phyloP scores from a whole-genome alignment of 2,329 filamentous ascomycete genomes.

The Pseudogymnoascus sp. region DNA sequence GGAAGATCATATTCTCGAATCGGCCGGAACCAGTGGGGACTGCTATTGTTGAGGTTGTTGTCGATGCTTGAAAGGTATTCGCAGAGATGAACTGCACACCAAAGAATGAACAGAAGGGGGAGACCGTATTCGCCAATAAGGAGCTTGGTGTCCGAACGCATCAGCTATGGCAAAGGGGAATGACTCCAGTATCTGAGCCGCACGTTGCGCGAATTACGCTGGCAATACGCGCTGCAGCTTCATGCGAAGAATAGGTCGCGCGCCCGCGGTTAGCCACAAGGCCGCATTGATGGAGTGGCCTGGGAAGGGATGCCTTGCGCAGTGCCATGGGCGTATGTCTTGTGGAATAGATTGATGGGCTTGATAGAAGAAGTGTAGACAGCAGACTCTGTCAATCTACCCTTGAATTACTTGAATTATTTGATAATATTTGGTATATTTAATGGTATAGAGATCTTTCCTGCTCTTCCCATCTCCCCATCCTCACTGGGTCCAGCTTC shows the following conservation, averaged over 20 bases:
- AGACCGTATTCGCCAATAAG: background rate
- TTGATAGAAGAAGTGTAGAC: background rate
- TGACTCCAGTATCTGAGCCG: background rate
- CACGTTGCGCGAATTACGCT: background rate
- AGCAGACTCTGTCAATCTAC: background rate
- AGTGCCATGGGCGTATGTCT: background rate
- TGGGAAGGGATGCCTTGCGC: background rate
- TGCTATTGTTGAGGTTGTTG: background rate
- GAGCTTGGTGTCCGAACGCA: background rate
- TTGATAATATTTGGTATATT: constrained; percentile 3
- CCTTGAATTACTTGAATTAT: background rate
- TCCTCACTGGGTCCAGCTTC: constrained; percentile 27
- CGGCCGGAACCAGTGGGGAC: constrained; percentile 75
- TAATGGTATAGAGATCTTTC: background rate
- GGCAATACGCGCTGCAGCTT: background rate
- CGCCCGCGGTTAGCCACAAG: background rate
- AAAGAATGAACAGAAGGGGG: background rate
- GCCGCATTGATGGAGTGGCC: background rate
- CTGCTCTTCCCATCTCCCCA: constrained; percentile 27
- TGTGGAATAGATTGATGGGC: background rate
- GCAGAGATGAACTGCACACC: background rate
- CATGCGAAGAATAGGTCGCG: background rate
- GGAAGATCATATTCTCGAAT: constrained; percentile 77
- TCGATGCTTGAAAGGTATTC: background rate
- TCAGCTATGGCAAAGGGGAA: background rate